These are phyloP conservation scores for Pseudocercospora ulei DNA, from an alignment of 2,329 filamentous ascomycete species.

Conservation along the genomic window DNA sequence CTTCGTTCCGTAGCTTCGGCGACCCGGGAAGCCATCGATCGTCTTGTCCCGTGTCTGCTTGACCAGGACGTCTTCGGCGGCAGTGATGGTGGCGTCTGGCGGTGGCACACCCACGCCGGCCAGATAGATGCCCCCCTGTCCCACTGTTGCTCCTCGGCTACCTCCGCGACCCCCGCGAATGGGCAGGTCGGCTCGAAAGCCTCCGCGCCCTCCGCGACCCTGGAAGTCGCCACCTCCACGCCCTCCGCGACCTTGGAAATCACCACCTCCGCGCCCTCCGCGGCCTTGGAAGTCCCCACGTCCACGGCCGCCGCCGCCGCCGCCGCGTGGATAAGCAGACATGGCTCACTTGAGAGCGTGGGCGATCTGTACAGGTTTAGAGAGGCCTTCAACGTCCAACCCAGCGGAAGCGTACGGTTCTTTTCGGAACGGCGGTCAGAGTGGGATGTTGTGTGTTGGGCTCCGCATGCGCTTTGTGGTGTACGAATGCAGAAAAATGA, in stretches of 20 bases:
- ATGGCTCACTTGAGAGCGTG: too few species aligned
- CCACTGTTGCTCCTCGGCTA: constrained; percentile 9
- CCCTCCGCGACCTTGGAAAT: constrained; percentile 9
- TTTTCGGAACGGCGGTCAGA: too few species aligned
- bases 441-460: too few species aligned
- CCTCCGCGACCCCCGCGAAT: constrained; percentile 22
- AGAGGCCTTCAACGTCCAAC: too few species aligned
- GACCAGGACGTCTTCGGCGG: constrained; percentile 24
- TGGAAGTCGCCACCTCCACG: constrained; percentile 20
- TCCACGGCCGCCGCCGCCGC: constrained; percentile 9
- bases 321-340: constrained; percentile 14
- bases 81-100: constrained; percentile 25
- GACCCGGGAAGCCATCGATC: constrained; percentile 31
- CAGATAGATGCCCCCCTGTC: constrained; percentile 24
- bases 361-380: too few species aligned
- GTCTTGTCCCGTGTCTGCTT: constrained; percentile 24
- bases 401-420: too few species aligned
- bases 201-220: constrained; percentile 21
- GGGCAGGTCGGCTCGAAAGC: constrained; percentile 23
- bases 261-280: constrained; percentile 15
- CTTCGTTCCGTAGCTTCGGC: constrained; percentile 35
- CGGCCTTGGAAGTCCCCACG: constrained; percentile 15
- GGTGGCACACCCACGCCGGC: constrained; percentile 23
- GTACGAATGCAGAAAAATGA: too few species aligned
- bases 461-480: too few species aligned